phyloP scores from a whole-genome alignment of 2,329 filamentous ascomycete species.

The Trichoderma koningiopsis region DNA sequence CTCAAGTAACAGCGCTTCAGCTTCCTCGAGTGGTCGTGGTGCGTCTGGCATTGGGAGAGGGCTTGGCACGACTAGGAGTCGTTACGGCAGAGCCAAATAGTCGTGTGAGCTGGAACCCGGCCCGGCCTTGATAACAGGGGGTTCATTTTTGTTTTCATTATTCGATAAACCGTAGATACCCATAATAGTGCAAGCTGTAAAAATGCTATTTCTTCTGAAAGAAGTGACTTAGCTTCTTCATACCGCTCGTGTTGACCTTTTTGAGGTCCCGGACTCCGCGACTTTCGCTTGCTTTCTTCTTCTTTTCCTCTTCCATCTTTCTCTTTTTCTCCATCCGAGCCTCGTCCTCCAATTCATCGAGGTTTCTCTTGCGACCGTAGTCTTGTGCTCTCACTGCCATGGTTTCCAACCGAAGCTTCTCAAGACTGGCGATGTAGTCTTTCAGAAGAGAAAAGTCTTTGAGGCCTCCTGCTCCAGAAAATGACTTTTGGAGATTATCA shows the following conservation, averaged over 20 bases:
- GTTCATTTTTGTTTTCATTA: conserved; percentile 18
- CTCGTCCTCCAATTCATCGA: conserved; percentile 68
- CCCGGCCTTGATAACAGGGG: background rate
- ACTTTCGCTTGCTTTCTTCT: conserved; percentile 73
- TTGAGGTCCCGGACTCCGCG: conserved; percentile 76
- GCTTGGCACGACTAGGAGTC: conserved; percentile 37
- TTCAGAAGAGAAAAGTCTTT: conserved; percentile 73
- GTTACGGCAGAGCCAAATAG: conserved; percentile 40
- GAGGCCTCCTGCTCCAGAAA: conserved; percentile 41
- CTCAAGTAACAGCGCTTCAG: conserved; percentile 34
- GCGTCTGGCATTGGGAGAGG: conserved; percentile 39
- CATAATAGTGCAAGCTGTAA: conserved; percentile 24
- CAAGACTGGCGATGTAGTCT: conserved; percentile 67
- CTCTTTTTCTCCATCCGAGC: conserved; percentile 76
- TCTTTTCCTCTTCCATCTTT: conserved; percentile 86
- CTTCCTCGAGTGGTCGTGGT: conserved; percentile 38
- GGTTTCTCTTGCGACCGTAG: conserved; percentile 68
- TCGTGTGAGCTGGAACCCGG: conserved; percentile 13
- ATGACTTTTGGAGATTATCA: conserved; percentile 44
- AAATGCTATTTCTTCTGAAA: conserved; percentile 68
- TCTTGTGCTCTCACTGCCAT: conserved; percentile 68
- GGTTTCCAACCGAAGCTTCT: conserved; percentile 70
- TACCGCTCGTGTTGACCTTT: conserved; percentile 88
- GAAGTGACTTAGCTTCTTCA: conserved; percentile 97
- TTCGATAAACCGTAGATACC: conserved; percentile 36